Evolutionary conservation across 2,329 filamentous ascomycete genomes (phyloP), one percentile per base, ranked within the genome.

Genomic region (Penicillium sp.): DNA sequence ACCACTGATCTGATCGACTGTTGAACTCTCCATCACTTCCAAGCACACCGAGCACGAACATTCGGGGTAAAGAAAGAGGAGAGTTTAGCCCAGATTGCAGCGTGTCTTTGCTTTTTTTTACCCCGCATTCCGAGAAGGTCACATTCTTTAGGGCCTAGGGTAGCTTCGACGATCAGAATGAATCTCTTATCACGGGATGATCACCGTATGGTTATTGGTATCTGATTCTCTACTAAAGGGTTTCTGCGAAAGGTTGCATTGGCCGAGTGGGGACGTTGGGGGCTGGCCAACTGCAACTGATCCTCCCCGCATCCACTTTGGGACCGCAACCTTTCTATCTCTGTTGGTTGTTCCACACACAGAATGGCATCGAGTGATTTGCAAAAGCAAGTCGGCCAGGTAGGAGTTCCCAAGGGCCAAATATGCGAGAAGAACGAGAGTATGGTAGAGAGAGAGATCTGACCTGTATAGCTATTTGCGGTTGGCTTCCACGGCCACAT

Each of bases 381-480:
- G 24, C 65, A 62, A 39, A 73, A 64, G 43, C 62, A 71, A 61
- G 67, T 71, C 16, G 71, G 71, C 31, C 71, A 74, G 68, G 71
- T 73, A 66, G 16, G 40, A 23, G 4, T 7, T 29, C 5, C 16
- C n/a, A n/a, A n/a, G n/a, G n/a, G n/a, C n/a, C n/a, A n/a, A n/a
- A n/a, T n/a, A n/a, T n/a, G n/a, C n/a, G n/a, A n/a, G n/a, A n/a
- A n/a, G n/a, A n/a, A n/a, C n/a, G n/a, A n/a, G n/a, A n/a, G n/a
- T n/a, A n/a, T n/a, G n/a, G n/a, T n/a, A n/a, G n/a, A n/a, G n/a
- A n/a, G n/a, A n/a, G n/a, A n/a, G n/a, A n/a, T n/a, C n/a, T n/a
- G n/a, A n/a, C n/a, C n/a, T n/a, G n/a, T n/a, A n/a, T n/a, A 79
- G 76, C 71, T 78, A 40, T 78, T 79, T 52, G 73, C 75, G 34